phyloP scores from a whole-genome alignment of 768 basidiomycete genomes.

The Pulveroboletus sp. region DNA sequence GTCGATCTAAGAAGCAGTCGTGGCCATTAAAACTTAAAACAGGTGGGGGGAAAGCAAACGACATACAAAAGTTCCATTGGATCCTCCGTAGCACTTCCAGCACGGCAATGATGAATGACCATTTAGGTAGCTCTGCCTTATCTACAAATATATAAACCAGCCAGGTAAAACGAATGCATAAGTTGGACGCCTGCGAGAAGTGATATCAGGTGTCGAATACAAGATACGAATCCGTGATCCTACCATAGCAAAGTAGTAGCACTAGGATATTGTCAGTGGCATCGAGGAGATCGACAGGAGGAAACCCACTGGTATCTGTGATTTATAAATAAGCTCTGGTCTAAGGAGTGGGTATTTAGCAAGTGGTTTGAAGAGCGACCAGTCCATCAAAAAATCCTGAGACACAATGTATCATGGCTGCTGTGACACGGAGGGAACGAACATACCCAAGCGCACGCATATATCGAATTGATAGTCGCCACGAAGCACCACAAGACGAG shows the following conservation, averaged over 20 bases:
- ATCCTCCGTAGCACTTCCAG: conserved; percentile 78
- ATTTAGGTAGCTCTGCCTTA: conserved; percentile 47
- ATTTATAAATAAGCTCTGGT: conserved; percentile 69
- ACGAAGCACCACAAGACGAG: conserved; percentile 72
- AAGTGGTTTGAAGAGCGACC: conserved; percentile 72
- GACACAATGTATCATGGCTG: background rate
- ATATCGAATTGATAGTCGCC: conserved; percentile 61
- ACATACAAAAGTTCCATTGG: conserved; percentile 88
- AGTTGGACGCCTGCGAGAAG: conserved; percentile 58
- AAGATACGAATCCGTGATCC: conserved; percentile 9
- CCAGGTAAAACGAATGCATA: conserved; percentile 80
- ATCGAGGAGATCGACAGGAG: background rate
- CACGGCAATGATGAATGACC: conserved; percentile 64
- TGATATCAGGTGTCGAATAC: background rate
- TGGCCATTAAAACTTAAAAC: no score
- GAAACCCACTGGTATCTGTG: conserved; percentile 51
- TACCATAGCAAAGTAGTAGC: conserved; percentile 81
- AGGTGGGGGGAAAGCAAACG: conserved; percentile 12
- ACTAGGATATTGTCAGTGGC: conserved; percentile 32
- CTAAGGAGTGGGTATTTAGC: conserved; percentile 63
- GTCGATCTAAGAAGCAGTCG: no score
- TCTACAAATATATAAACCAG: conserved; percentile 64
- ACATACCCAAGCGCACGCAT: conserved; percentile 77
- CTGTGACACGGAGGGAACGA: background rate
- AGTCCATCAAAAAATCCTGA: conserved; percentile 88